Percentiles rank a stretch among this genome's conserved stretches.
Evolutionary conservation across 768 basidiomycete genomes (phyloP).

Genomic region (Pisolithus marmoratus): DNA sequence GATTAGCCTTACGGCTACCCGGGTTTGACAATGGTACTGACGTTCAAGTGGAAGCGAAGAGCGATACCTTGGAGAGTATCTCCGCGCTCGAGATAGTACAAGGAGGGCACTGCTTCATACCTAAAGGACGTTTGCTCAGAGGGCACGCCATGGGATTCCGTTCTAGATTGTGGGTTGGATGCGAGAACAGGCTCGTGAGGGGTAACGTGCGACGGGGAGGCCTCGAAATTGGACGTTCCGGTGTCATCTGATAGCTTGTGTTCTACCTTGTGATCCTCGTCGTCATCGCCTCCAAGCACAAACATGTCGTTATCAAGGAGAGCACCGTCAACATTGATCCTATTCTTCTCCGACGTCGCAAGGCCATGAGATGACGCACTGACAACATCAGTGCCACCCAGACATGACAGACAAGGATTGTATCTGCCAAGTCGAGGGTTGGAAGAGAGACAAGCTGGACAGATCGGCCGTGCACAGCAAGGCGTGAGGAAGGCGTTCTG

Average conservation of each 20-base stretch:
- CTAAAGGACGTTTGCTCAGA: not conserved
- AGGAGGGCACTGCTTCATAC: constrained; percentile 16
- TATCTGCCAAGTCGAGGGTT: constrained; percentile 66
- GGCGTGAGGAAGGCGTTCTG: constrained; percentile 42
- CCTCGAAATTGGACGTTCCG: not conserved
- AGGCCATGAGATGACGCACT: constrained; percentile 10
- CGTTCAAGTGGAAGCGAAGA: constrained; percentile 55
- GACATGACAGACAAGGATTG: constrained; percentile 67
- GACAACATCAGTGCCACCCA: constrained; percentile 47
- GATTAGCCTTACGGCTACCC: not conserved
- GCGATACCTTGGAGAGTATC: constrained; percentile 67
- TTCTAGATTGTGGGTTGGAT: not conserved
- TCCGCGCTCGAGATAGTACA: constrained; percentile 48
- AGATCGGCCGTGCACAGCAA: constrained; percentile 66
- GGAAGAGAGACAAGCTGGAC: constrained; percentile 45
- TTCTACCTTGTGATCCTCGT: constrained; percentile 38
- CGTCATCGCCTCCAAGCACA: constrained; percentile 59
- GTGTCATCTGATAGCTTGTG: constrained; percentile 3
- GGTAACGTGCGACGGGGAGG: not conserved
- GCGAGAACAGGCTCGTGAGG: not conserved
- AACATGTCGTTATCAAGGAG: constrained; percentile 59
- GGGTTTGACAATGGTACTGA: constrained; percentile 18
- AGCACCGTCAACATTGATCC: constrained; percentile 45
- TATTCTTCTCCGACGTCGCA: not conserved
- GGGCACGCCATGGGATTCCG: not conserved